Evolutionary conservation across 83 land plant genomes (phyloP), one percentile per base, ranked within the genome.

Genomic region (Isoetes engelmannii): DNA sequence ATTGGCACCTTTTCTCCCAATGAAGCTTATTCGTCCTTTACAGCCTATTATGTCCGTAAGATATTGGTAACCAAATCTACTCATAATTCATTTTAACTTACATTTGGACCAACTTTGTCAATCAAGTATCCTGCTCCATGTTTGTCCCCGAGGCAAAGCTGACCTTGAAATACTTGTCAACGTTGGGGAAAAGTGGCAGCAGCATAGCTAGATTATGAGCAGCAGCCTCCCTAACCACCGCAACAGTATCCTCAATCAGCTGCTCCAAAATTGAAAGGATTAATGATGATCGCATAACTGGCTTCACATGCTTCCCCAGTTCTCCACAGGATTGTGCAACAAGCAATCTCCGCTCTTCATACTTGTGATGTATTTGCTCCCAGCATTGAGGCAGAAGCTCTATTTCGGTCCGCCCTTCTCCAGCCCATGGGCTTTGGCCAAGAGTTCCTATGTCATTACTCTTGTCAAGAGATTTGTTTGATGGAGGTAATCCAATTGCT

Each of bases 91-190:
- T 28, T 28, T 28, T 28, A 28, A 28, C 37, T 89, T 86, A 89
- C 94, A 84, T 89, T 84, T 83, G 76, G 74, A 77, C 54, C 73
- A 78, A 80, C 73, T 76, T 84, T 81, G 80, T 82, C 79, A 85
- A 82, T 80, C 86, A 86, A 81, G 76, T 62, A 74, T 79, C 80
- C 91, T 73, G 90, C 90, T n/a, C 88, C 90, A 82, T 72, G 48
- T 81, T 78, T 82, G 74, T 71, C 83, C 87, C 86, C 79, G n/a
- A 85, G 84, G 84, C 84, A 90, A 86, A 81, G 89, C 90, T 89
- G 91, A 93, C 98, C 98, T 93, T 93, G 89, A 82, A 85, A 90
- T 89, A 93, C 82, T 93, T 93, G 75, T 93, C 98, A 76, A 73
- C 59, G 80, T 85, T 83, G 42, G 73, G n/a, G n/a, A 93, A 90